These are phyloP conservation scores for Echinosophora koreensis DNA, from an alignment of 306 rosid genomes.

Conservation along the genomic window DNA sequence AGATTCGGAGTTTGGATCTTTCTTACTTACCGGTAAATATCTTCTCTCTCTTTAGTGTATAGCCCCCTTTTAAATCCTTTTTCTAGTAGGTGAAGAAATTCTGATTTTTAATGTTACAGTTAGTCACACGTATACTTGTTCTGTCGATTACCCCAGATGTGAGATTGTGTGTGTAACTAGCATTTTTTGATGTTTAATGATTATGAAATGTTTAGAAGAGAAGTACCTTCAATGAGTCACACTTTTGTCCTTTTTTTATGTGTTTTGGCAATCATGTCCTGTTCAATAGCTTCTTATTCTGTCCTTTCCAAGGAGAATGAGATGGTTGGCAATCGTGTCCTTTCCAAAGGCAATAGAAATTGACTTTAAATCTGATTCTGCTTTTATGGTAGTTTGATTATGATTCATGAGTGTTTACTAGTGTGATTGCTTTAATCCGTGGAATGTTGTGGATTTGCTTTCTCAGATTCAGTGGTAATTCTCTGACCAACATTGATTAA, in stretches of 20 bases:
- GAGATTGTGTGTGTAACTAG: too few relatives aligned
- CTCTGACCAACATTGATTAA: constrained; percentile 4
- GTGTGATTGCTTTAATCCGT: not conserved
- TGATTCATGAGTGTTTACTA: not conserved
- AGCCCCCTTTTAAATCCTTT: not conserved
- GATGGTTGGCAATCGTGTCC: not conserved
- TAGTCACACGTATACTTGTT: too few relatives aligned
- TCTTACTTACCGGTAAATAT: constrained; percentile 74
- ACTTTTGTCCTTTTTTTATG: not conserved
- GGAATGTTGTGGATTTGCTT: constrained; percentile 2
- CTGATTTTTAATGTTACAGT: not conserved
- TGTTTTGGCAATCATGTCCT: constrained; percentile 26
- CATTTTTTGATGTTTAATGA: not conserved
- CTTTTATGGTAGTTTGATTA: not conserved
- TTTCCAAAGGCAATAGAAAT: not conserved
- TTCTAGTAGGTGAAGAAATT: not conserved
- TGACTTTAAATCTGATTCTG: not conserved
- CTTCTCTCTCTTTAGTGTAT: not conserved
- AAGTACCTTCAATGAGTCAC: not conserved
- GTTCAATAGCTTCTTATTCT: not conserved
- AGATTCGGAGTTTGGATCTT: constrained; percentile 74
- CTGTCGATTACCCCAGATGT: too few relatives aligned
- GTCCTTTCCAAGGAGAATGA: not conserved
- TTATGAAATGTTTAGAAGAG: not conserved
- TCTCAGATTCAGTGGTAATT: not conserved